Evolutionary conservation across 495 filamentous ascomycete species (phyloP).

Genomic region (Xylaria curta): DNA sequence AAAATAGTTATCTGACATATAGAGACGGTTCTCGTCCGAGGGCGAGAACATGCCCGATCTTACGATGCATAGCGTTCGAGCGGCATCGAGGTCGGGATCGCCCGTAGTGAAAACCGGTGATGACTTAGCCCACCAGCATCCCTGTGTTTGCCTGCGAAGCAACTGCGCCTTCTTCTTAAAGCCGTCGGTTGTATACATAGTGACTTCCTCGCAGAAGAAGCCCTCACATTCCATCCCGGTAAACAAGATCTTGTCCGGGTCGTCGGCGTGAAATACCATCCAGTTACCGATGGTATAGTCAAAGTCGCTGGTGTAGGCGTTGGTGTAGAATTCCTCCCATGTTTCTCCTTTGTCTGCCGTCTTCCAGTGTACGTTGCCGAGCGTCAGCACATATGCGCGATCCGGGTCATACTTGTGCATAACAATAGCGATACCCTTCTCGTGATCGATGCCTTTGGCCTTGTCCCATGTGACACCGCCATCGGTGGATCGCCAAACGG

Average conservation of each 20-base stretch:
- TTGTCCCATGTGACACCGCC: conserved; percentile 76
- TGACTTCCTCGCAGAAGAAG: conserved; percentile 59
- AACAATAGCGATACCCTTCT: conserved; percentile 62
- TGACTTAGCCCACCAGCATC: conserved; percentile 84
- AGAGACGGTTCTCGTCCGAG: conserved; percentile 70
- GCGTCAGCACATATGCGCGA: conserved; percentile 78
- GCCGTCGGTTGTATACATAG: conserved; percentile 83
- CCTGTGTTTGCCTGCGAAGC: conserved; percentile 67
- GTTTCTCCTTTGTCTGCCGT: conserved; percentile 79
- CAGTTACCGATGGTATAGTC: conserved; percentile 48
- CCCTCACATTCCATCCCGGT: conserved; percentile 71
- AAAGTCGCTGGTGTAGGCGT: conserved; percentile 51
- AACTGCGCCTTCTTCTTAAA: conserved; percentile 69
- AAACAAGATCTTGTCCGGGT: conserved; percentile 83
- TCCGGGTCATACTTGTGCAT: conserved; percentile 79
- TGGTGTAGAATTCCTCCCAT: conserved; percentile 75
- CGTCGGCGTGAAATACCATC: conserved; percentile 78
- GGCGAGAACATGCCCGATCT: conserved; percentile 67
- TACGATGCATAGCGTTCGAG: conserved; percentile 81
- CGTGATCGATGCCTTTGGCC: conserved; percentile 67
- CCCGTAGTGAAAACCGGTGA: conserved; percentile 74
- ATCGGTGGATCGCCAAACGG: conserved; percentile 75
- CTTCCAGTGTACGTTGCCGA: conserved; percentile 71
- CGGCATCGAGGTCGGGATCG: conserved; percentile 60
- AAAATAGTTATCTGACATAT: conserved; percentile 84